Evolutionary conservation across 2,329 filamentous ascomycete genomes (phyloP), one percentile per base, ranked within the genome.

Genomic region (Epichloe gansuensis): DNA sequence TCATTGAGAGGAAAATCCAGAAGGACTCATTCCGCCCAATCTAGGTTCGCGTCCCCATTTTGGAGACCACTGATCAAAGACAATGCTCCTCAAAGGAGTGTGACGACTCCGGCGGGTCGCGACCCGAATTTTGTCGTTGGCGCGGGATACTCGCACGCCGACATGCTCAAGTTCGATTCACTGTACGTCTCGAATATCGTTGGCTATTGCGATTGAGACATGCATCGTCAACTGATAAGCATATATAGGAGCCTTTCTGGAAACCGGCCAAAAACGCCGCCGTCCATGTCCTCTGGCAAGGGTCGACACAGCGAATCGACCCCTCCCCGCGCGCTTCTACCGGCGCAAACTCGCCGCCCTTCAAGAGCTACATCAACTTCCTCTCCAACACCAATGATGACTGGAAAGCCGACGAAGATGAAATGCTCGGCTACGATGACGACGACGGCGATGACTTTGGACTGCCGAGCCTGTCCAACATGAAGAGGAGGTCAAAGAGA

Each of bases 381-480:
- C 75, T 94, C 51, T 88, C 86, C 42, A 85, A 86, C 58, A 88
- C 86, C 37, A 86, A 90, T 60, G 83, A 89, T 63, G 86, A 89
- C 66, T 95, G 89, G 88, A 82, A 82, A 56, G 76, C 82, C 17
- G 83, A 87, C 56, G 83, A 87, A 52, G 86, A 86, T 52, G 87
- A 89, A 58, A 83, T 89, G 61, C 81, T 88, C 65, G 82, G 81
- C 11, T 88, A 93, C 61, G 87, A 84, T 62, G 88, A 95, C 60
- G 87, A 90, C 53, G 86, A 93, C 60, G 91, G 94, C 56, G 91
- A 97, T 67, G 91, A 97, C 65, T 97, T 97, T 69, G 91, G 91
- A 1, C 75, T 97, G 28, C 91, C 91, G 2, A 96, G 90, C 65
- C 81, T 97, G 64, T 87, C 90, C 5, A 95, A 85, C 64, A 93